Percentiles rank a stretch among this genome's conserved stretches.
phyloP scores from a whole-genome alignment of 2,329 filamentous ascomycete species.

The Fusarium duplospermum region DNA sequence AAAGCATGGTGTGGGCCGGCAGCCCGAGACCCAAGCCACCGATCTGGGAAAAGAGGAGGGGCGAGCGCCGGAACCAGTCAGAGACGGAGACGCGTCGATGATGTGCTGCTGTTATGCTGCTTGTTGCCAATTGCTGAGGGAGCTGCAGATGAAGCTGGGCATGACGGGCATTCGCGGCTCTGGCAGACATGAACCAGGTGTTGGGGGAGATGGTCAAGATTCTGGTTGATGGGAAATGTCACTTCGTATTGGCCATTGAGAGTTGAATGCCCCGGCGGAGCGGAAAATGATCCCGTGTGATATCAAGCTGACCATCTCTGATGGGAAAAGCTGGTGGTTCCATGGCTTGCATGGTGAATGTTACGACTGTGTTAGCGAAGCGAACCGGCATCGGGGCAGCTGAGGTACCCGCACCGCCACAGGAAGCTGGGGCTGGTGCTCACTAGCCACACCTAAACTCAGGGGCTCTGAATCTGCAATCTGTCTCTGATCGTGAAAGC shows the following conservation, averaged over 20 bases:
- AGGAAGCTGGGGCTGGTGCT: neutral
- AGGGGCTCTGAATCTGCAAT: constrained; percentile 41
- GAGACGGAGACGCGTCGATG: constrained; percentile 11
- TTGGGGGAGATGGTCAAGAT: neutral
- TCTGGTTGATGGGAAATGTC: neutral
- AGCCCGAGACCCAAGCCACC: constrained; percentile 36
- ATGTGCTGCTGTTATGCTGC: constrained; percentile 17
- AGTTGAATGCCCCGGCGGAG: neutral
- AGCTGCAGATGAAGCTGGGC: neutral
- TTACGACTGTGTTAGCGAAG: constrained; percentile 25
- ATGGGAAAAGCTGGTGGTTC: constrained; percentile 23
- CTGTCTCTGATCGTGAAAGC: constrained; percentile 35
- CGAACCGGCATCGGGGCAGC: constrained; percentile 21
- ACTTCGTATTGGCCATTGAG: neutral
- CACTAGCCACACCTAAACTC: constrained; percentile 36
- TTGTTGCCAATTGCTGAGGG: constrained; percentile 14
- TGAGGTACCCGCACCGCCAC: constrained; percentile 11
- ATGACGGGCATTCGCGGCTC: neutral
- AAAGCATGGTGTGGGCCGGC: constrained; percentile 37
- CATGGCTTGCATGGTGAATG: constrained; percentile 21
- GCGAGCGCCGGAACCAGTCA: constrained; percentile 30
- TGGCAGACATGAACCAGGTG: neutral
- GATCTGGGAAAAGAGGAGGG: constrained; percentile 32
- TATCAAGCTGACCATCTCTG: constrained; percentile 15
- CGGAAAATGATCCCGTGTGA: neutral